These are phyloP conservation scores for Penium margaritaceum DNA, from an alignment of 139 green algal species.

Conservation along the genomic window DNA sequence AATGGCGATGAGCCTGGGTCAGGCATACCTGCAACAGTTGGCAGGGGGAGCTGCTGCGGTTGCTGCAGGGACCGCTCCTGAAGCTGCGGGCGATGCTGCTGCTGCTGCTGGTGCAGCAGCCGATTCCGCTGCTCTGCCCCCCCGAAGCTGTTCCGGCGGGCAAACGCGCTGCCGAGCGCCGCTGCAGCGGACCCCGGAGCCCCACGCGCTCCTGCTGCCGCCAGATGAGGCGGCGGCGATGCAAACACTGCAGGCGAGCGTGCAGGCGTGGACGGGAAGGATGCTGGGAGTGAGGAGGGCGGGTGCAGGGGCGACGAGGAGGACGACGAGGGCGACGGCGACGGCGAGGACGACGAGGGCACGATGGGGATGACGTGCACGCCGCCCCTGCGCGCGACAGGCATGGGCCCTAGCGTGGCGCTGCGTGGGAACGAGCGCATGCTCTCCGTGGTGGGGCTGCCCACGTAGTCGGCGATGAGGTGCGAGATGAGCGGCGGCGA, in stretches of 20 bases:
- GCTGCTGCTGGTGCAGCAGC: too few species aligned
- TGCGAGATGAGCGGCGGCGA: constrained; percentile 12
- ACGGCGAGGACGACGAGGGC: not conserved
- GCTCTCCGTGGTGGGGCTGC: constrained; percentile 29
- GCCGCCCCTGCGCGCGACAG: not conserved
- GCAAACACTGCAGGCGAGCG: too few species aligned
- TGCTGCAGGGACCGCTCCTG: too few species aligned
- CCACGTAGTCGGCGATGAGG: constrained; percentile 43
- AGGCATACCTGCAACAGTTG: too few species aligned
- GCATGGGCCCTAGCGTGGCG: not conserved
- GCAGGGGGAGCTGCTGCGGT: too few species aligned
- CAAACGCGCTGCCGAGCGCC: not conserved
- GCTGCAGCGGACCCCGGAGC: constrained; percentile 2
- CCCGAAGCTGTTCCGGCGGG: not conserved
- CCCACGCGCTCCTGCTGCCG: too few species aligned
- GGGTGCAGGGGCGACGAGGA: not conserved
- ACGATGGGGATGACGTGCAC: not conserved
- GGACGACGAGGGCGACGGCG: constrained; percentile 10
- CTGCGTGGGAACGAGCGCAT: constrained; percentile 8
- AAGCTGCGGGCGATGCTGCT: too few species aligned
- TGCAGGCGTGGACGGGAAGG: not conserved
- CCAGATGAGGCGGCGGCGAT: too few species aligned
- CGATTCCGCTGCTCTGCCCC: not conserved
- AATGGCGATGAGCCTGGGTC: too few species aligned
- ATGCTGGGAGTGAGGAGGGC: not conserved